phyloP scores from a whole-genome alignment of 2,329 filamentous ascomycete species.

The Aphanoascus verrucosus region DNA sequence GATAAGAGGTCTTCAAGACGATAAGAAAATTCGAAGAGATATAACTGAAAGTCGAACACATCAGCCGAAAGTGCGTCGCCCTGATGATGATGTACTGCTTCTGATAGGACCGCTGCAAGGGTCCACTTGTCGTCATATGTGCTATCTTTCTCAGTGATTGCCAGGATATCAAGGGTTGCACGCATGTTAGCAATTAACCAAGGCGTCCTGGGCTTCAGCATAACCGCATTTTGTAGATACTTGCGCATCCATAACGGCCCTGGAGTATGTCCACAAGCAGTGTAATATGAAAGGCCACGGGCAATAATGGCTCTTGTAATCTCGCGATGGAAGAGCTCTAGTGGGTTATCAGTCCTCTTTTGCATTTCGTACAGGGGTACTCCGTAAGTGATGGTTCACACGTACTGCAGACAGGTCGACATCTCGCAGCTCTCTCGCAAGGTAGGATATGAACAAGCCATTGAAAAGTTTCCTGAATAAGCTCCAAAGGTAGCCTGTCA shows the following conservation, averaged over 20 bases:
- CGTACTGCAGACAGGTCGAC: not conserved
- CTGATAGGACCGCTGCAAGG: not conserved
- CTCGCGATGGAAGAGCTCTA: not conserved
- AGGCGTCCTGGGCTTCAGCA: not conserved
- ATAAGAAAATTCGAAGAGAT: not conserved
- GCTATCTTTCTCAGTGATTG: not conserved
- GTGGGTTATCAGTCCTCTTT: not conserved
- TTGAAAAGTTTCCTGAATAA: not conserved
- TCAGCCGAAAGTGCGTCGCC: not conserved
- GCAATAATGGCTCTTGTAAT: not conserved
- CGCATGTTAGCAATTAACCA: not conserved
- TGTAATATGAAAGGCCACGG: not conserved
- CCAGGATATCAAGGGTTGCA: not conserved
- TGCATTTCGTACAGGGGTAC: not conserved
- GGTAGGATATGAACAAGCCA: not conserved
- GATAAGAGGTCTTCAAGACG: not conserved
- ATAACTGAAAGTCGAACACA: not conserved
- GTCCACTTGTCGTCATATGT: not conserved
- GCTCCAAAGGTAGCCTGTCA: not conserved
- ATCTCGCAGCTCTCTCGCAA: not conserved
- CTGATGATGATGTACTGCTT: not conserved
- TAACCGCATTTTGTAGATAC: not conserved
- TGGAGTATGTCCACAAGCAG: not conserved
- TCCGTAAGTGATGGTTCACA: not conserved
- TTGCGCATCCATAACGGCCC: not conserved